Base-by-base conservation (phyloP, 2,329 filamentous ascomycete genomes). In the Botrytis porri region DNA sequence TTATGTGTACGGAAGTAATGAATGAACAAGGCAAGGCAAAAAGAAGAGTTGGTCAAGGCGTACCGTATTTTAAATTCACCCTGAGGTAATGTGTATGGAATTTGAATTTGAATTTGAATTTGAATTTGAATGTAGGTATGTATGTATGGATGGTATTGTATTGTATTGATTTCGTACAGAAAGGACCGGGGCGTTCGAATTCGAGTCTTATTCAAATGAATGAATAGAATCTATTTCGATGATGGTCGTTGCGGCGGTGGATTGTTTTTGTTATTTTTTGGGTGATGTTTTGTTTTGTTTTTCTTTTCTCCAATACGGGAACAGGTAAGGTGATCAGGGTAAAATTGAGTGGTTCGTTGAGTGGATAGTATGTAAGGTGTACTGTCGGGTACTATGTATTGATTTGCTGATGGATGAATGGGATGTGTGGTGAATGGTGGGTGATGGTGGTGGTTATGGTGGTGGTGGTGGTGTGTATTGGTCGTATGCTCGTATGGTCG, bases 11-110 rank as follows among this genome's bases (percentile, higher is more conserved):
- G 43, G 64, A 29, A 51, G 29, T 22, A 62, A 39, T 51, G 45
- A 35, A 45, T 20, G 29, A n/a, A 48, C 25, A 70, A 32, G 45
- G 20, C 35, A 35, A 51, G 64, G 61, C 37, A 62, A 39, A 61
- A 65, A n/a, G 29, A 54, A 60, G 62, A 72, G 48, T 72, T 72
- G 51, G 70, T 72, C 70, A 72, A 59, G 70, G 70, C 70, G 70
- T 66, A 65, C 43, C 43, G 57, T 71, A 39, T 39, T 32, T 35
- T 43, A 25, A 64, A 51, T 71, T 67, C 32, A 37, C 20, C 20
- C 43, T 0, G 16, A 25, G 41, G 48, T 41, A 29, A 45, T n/a
- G n/a, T n/a, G n/a, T n/a, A n/a, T n/a, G n/a, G n/a, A n/a, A n/a
- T n/a, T n/a, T n/a, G n/a, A n/a, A n/a, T n/a, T n/a, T n/a, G n/a